Base-by-base conservation (phyloP, 768 basidiomycete species). In the Nidularia sp. region DNA sequence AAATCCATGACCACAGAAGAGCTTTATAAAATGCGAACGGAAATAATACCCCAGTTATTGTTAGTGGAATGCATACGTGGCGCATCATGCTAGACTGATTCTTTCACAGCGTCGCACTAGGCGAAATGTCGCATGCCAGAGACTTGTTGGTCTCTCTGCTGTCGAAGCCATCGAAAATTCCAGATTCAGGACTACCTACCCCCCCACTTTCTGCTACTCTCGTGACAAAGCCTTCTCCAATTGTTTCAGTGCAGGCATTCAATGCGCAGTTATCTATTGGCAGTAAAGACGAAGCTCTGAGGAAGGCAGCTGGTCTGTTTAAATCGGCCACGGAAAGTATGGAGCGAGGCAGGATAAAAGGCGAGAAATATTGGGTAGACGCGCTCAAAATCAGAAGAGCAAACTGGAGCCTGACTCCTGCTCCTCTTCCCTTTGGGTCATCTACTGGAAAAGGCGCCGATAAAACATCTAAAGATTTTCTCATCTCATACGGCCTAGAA, bases 341-440 rank as follows among this genome's bases (percentile, higher is more conserved):
- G 70, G 88, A 90, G 60, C 72, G 80, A 47, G 74, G 80, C 18
- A 73, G 84, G 39, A 57, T 79, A 6, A 72, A 78, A 47, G 80
- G 84, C 41, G 88, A 91, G 62, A 81, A 74, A 53, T 92, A 92
- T 58, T 93, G 91, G 91, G 74, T 84, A 5, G 83, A 92, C 62
- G 91, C 91, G 3, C 73, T 93, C 45, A 86, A 81, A 62, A 84
- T 89, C 44, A 73, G 91, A 55, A 70, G 80, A 59, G 83, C 77
- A 6, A 93, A 93, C 58, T 93, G 91, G 91, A 79, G 86, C 10
- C 69, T 93, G 34, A 79, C 86, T 42, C 88, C 90, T 33, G 87
- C 90, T 6, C 90, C 90, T 22, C 75, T 91, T 36, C 90, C 88
- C 10, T 69, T 72, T 39, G 89, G 88, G 36, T 78, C 85, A 25